These are phyloP conservation scores for Zarea fungicola DNA, from an alignment of 2,329 filamentous ascomycete genomes.

Conservation along the genomic window DNA sequence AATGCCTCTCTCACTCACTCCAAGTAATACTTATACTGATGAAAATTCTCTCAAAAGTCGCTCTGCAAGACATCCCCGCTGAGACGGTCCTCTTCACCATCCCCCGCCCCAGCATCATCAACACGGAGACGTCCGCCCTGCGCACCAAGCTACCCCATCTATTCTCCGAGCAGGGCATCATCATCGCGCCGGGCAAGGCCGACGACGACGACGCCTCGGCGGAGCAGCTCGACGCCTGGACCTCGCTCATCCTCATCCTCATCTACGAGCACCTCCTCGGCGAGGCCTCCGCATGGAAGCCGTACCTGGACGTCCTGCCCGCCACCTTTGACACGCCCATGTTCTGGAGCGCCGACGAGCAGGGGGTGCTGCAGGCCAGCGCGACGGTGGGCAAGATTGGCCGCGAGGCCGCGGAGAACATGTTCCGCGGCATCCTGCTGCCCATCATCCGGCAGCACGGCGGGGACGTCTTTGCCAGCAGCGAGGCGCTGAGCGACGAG, in stretches of 20 bases:
- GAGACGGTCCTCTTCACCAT: constrained; percentile 79
- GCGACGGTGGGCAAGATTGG: constrained; percentile 74
- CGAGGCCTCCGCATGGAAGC: constrained; percentile 62
- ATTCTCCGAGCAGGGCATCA: constrained; percentile 36
- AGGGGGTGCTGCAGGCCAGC: constrained; percentile 69
- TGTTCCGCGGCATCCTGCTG: constrained; percentile 55
- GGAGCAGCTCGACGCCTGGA: constrained; percentile 47
- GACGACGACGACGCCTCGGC: constrained; percentile 30
- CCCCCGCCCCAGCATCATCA: constrained; percentile 66
- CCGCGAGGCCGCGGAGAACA: constrained; percentile 62
- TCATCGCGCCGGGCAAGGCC: constrained; percentile 30
- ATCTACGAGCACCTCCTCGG: constrained; percentile 66
- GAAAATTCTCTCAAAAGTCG: constrained; percentile 47
- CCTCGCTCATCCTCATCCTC: constrained; percentile 67
- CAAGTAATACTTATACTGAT: constrained; percentile 10
- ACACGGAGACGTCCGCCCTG: constrained; percentile 65
- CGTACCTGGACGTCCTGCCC: constrained; percentile 74
- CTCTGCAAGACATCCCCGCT: constrained; percentile 61
- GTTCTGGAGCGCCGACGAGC: constrained; percentile 74
- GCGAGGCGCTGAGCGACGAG: constrained; percentile 33
- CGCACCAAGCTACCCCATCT: constrained; percentile 50
- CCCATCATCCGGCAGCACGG: constrained; percentile 43
- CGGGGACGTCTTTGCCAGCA: constrained; percentile 36
- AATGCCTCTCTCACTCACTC: background rate
- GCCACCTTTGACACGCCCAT: constrained; percentile 74